Evolutionary conservation across 805 yeast species (phyloP).

Genomic region (Sugiyamaella floridensis): DNA sequence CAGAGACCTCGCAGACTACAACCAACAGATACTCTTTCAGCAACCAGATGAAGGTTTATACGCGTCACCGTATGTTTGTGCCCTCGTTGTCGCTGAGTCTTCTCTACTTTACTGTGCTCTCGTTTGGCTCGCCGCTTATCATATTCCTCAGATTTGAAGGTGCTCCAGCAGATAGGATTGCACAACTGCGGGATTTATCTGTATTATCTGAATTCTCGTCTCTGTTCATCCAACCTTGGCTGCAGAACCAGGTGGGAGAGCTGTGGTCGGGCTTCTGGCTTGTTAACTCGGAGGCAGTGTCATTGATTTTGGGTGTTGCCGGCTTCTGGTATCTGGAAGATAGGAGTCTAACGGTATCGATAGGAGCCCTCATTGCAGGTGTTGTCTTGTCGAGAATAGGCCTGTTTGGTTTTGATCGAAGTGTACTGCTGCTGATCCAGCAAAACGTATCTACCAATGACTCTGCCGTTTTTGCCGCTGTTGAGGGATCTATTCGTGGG

Average conservation of each 20-base stretch:
- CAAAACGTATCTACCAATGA: slow-evolving; percentile 29
- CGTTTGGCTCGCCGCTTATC: slow-evolving; percentile 36
- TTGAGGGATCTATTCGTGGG: slow-evolving; percentile 31
- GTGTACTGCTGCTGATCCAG: slow-evolving; percentile 32
- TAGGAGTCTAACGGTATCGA: slow-evolving; percentile 7
- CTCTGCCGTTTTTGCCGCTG: slow-evolving; percentile 32
- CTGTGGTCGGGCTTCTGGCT: slow-evolving; percentile 29
- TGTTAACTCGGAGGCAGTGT: slow-evolving; percentile 28
- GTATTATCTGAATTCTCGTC: slow-evolving; percentile 32
- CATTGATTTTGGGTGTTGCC: slow-evolving; percentile 24
- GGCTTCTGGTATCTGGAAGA: slow-evolving; percentile 1
- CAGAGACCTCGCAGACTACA: not conserved
- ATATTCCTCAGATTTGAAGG: slow-evolving; percentile 32
- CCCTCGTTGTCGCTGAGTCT: slow-evolving; percentile 29
- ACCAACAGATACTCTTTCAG: not conserved
- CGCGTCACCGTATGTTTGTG: slow-evolving; percentile 25
- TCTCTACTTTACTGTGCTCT: slow-evolving; percentile 34
- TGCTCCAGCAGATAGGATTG: slow-evolving; percentile 27
- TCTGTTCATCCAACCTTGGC: slow-evolving; percentile 29
- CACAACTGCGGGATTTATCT: slow-evolving; percentile 31
- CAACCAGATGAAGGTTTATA: slow-evolving; percentile 16
- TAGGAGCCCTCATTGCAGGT: slow-evolving; percentile 20
- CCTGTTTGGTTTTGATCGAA: slow-evolving; percentile 38
- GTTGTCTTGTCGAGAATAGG: slow-evolving; percentile 34
- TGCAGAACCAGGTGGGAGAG: slow-evolving; percentile 25